phyloP scores from a whole-genome alignment of 148 eudicot genomes.

The Rhododendron williamsianum region DNA sequence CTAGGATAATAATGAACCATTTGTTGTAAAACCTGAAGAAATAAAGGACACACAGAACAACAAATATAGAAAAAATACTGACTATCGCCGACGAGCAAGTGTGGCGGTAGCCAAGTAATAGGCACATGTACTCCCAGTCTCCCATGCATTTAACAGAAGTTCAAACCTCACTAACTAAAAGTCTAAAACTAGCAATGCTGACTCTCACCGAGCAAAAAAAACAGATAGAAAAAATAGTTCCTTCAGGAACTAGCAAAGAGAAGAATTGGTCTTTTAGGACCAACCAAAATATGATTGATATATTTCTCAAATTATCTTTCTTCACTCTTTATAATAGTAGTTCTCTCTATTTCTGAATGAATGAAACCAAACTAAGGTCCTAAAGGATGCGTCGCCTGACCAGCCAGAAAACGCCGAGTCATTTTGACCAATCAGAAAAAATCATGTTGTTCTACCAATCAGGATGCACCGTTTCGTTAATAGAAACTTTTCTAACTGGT shows the following conservation, averaged over 20 bases:
- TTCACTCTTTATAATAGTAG: not conserved
- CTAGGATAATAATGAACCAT: not conserved
- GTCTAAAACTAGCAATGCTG: not conserved
- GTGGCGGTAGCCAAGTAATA: not conserved
- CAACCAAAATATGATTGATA: not conserved
- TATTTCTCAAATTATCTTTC: not conserved
- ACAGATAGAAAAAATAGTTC: not conserved
- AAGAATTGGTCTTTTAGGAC: not conserved
- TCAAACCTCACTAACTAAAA: not conserved
- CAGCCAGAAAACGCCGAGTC: not conserved
- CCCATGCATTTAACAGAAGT: not conserved
- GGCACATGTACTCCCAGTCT: not conserved
- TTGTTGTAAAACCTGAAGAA: not conserved
- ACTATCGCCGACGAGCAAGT: not conserved
- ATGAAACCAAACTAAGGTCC: not conserved
- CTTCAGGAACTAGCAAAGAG: not conserved
- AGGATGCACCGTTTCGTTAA: not conserved
- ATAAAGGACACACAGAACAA: not conserved
- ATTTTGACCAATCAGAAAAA: not conserved
- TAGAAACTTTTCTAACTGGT: not conserved
- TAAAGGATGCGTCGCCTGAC: not conserved
- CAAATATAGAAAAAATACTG: not conserved
- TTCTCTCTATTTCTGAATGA: not conserved
- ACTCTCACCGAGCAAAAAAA: not conserved
- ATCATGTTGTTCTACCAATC: not conserved